Percentiles rank a stretch among this genome's conserved stretches.
Evolutionary conservation across 2,329 filamentous ascomycete genomes (phyloP).

Genomic region (Thermothelomyces thermophilus): DNA sequence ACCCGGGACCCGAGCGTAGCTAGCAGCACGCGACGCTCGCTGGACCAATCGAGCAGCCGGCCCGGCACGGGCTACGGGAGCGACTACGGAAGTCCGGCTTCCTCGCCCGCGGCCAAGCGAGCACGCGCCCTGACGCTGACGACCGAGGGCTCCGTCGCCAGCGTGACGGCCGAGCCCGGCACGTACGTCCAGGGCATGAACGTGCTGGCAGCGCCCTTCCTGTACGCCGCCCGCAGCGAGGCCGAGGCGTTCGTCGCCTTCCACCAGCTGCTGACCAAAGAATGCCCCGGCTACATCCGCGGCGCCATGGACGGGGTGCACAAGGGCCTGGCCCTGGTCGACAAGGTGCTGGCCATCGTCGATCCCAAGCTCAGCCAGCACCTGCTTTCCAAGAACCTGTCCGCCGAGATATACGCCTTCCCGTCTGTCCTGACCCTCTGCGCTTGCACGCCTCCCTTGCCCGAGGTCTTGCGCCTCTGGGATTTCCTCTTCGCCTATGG

Average conservation of each 20-base stretch:
- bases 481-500: constrained; percentile 97
- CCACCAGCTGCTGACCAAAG: constrained; percentile 75
- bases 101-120: constrained; percentile 43
- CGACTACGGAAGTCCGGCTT: constrained; percentile 31
- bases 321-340: constrained; percentile 81
- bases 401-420: constrained; percentile 93
- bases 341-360: constrained; percentile 85
- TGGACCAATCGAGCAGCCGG: constrained; percentile 20
- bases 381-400: constrained; percentile 77
- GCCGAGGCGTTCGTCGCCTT: constrained; percentile 92
- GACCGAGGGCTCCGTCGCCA: constrained; percentile 57
- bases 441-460: constrained; percentile 89
- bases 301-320: constrained; percentile 98
- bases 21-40: constrained; percentile 25
- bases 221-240: constrained; percentile 91
- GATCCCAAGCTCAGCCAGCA: constrained; percentile 82
- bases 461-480: constrained; percentile 89
- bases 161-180: constrained; percentile 56
- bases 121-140: constrained; percentile 54
- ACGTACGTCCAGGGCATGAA: constrained; percentile 99
- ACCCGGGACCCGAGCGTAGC: constrained; percentile 34
- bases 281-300: constrained; percentile 89
- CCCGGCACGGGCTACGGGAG: constrained; percentile 23
- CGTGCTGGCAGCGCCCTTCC: constrained; percentile 87
- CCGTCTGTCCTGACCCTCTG: constrained; percentile 90